Base-by-base conservation (phyloP, 257 asterid species). In the Przewalskia tangutica region DNA sequence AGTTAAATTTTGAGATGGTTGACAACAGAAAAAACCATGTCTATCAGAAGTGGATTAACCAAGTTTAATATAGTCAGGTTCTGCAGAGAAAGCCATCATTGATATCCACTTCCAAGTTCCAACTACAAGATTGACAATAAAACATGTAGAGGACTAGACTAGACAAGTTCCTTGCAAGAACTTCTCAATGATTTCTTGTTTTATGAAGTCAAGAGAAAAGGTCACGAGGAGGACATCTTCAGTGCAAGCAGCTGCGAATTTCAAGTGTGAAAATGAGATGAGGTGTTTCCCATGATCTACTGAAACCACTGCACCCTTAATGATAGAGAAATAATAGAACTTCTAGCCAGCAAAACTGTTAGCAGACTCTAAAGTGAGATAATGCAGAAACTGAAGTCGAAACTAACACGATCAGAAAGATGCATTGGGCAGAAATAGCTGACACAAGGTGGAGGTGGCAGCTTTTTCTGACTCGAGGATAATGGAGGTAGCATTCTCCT, bases 401-500 rank as follows among this genome's bases (percentile, higher is more conserved):
- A 63, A 90, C 98, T 91, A 82, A 94, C 99, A 79, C 84, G 89
- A 77, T 93, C 95, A 50, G 98, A 90, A 48, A 96, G 97, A 89
- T 96, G 99, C 98, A 93, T 94, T 23, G 99, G 99, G 84, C 99
- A 94, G 85, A 91, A 90, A 85, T 93, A 94, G 90, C 91, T 90
- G 86, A 96, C 95, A 81, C 98, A 94, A 59, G 92, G 97, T 84
- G 99, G 98, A 63, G 98, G 94, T 53, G 95, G 87, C 87, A 86
- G 84, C 88, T 87, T 96, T 79, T 91, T 86, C 89, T 87, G 97
- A 88, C 97, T 92, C 82, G 98, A 94, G 81, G 99, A 94, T 63
- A 96, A 84, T 42, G 98, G 95, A 27, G 98, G 98, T 85, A 96
- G 91, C 99, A 96, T 96, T 87, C 99, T 81, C 86, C 99, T 92